A percentile compares a stretch with the other conserved stretches of the same genome.
phyloP scores from a whole-genome alignment of 202 grass and related monocot species.

The Zizania palustris region DNA sequence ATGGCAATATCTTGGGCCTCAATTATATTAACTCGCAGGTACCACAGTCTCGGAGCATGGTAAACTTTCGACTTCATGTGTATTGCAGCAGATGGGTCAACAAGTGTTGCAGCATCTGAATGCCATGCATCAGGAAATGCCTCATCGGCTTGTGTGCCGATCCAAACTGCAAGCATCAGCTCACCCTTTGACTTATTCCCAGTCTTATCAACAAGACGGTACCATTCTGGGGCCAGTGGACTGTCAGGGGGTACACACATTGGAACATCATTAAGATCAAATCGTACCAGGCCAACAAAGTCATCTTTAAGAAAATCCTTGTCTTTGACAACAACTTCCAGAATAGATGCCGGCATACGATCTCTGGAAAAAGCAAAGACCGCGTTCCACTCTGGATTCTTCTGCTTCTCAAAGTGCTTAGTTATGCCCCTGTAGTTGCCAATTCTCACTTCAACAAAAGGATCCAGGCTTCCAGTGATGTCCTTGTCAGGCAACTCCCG shows the following conservation, averaged over 20 bases:
- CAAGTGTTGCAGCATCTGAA: constrained; percentile 69
- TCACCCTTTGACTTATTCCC: constrained; percentile 84
- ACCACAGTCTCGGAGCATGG: constrained; percentile 96
- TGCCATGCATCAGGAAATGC: constrained; percentile 98
- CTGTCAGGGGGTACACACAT: constrained; percentile 88
- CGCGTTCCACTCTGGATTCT: constrained; percentile 90
- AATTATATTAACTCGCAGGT: constrained; percentile 84
- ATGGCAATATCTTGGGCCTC: constrained; percentile 95
- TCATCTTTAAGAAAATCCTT: constrained; percentile 93
- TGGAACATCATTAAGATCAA: constrained; percentile 93
- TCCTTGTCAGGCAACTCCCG: constrained; percentile 86
- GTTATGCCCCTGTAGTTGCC: constrained; percentile 92
- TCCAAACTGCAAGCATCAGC: constrained; percentile 98
- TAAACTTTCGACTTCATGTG: constrained; percentile 95
- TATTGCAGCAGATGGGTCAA: constrained; percentile 51
- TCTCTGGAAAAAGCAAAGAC: constrained; percentile 96
- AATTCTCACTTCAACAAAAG: constrained; percentile 86
- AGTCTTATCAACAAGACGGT: constrained; percentile 73
- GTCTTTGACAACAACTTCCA: constrained; percentile 88
- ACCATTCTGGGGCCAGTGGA: constrained; percentile 96
- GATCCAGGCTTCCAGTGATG: constrained; percentile 88
- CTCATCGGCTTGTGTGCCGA: constrained; percentile 95
- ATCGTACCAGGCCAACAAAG: constrained; percentile 81
- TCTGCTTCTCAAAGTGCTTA: constrained; percentile 93
- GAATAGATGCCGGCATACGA: constrained; percentile 78